These are phyloP conservation scores for Rhodocollybia butyracea DNA, from an alignment of 768 basidiomycete genomes.

Conservation along the genomic window DNA sequence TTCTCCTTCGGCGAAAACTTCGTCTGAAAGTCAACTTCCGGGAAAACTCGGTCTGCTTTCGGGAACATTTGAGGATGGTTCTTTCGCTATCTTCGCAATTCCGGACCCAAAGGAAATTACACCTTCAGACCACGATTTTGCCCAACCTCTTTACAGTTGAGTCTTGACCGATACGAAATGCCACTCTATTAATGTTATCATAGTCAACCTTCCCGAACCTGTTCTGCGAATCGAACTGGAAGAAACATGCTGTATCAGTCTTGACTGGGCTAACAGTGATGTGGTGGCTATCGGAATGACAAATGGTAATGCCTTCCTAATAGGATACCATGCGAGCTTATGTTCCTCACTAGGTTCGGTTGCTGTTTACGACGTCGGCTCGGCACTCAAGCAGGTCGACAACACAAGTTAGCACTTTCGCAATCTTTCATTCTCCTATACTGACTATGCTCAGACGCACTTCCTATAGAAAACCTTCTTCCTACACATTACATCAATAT, in stretches of 20 bases:
- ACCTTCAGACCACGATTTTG: slow-evolving; percentile 20
- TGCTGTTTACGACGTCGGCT: slow-evolving; percentile 53
- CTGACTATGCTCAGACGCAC: not conserved
- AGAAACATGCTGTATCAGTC: slow-evolving; percentile 70
- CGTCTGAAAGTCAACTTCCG: slow-evolving; percentile 20
- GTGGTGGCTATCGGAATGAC: slow-evolving; percentile 79
- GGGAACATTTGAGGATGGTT: slow-evolving; percentile 86
- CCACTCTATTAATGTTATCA: not conserved
- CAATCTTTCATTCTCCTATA: not conserved
- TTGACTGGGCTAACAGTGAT: slow-evolving; percentile 91
- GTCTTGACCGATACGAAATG: not conserved
- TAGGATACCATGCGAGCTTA: not conserved
- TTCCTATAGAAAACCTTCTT: slow-evolving; percentile 34
- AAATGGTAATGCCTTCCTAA: slow-evolving; percentile 50
- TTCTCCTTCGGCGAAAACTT: slow-evolving; percentile 37
- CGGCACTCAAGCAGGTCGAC: slow-evolving; percentile 32
- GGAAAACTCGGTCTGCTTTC: slow-evolving; percentile 81
- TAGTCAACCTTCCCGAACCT: slow-evolving; percentile 63
- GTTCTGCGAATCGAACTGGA: slow-evolving; percentile 70
- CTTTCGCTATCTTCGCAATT: slow-evolving; percentile 71
- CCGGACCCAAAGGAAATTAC: slow-evolving; percentile 69
- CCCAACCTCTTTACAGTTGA: slow-evolving; percentile 49
- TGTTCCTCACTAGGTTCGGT: slow-evolving; percentile 40
- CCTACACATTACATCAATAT: slow-evolving; percentile 71
- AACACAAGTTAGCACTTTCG: slow-evolving; percentile 25